Evolutionary conservation across 2,329 filamentous ascomycete genomes (phyloP).

Genomic region (Scedosporium dehoogii): DNA sequence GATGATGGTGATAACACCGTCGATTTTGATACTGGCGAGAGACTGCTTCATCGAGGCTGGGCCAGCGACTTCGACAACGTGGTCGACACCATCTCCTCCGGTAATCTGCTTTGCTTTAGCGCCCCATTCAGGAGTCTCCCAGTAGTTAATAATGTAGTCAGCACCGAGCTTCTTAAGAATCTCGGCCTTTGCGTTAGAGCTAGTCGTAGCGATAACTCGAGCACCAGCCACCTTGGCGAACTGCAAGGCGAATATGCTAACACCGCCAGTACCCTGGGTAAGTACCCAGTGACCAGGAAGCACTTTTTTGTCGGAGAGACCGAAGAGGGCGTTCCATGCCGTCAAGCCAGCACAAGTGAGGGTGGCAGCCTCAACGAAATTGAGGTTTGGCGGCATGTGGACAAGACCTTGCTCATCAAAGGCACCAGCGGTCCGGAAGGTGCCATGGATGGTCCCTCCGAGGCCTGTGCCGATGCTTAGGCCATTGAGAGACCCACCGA

Average conservation of each 20-base stretch:
- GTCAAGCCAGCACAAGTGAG: conserved; percentile 53
- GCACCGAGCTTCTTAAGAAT: conserved; percentile 35
- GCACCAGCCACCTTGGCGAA: conserved; percentile 40
- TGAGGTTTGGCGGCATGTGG: conserved; percentile 45
- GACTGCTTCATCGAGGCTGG: conserved; percentile 32
- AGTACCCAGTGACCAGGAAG: conserved; percentile 49
- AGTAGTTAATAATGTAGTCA: conserved; percentile 41
- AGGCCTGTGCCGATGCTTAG: conserved; percentile 42
- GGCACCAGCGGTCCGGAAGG: conserved; percentile 55
- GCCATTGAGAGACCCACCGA: conserved; percentile 29
- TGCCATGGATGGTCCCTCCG: conserved; percentile 59
- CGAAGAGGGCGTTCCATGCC: conserved; percentile 57
- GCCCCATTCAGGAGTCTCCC: conserved; percentile 34
- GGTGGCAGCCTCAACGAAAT: conserved; percentile 42
- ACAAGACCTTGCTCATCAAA: conserved; percentile 63
- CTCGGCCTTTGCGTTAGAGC: conserved; percentile 32
- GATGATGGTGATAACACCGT: conserved; percentile 33
- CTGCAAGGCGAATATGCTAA: conserved; percentile 56
- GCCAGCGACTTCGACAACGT: conserved; percentile 39
- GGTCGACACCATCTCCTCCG: conserved; percentile 33
- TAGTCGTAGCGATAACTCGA: conserved; percentile 38
- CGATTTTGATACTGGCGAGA: conserved; percentile 32
- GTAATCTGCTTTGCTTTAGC: conserved; percentile 31
- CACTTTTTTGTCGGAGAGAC: conserved; percentile 34
- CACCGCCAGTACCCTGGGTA: conserved; percentile 62